Percentiles rank a stretch among this genome's conserved stretches.
phyloP scores from a whole-genome alignment of 441 rosid species.

The Euphorbia corollata region DNA sequence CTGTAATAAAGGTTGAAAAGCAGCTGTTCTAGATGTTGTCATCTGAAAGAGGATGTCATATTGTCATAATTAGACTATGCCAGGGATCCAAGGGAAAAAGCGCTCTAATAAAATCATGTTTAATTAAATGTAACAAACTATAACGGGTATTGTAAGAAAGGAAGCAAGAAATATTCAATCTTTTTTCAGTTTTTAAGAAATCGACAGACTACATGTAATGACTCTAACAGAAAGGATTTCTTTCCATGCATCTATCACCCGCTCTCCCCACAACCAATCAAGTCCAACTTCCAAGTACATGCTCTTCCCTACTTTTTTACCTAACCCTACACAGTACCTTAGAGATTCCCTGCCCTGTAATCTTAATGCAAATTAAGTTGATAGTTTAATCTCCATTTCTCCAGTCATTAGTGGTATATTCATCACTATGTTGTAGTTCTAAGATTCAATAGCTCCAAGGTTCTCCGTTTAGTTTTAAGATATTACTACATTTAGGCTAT shows the following conservation, averaged over 20 bases:
- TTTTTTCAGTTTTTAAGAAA: not conserved
- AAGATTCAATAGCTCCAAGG: no score
- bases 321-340: no score
- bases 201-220: not conserved
- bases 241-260: not conserved
- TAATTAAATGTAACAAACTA: not conserved
- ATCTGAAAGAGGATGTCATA: constrained; percentile 47
- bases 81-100: not conserved
- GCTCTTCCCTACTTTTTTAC: no score
- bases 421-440: no score
- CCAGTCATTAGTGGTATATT: no score
- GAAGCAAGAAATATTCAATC: not conserved
- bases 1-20: constrained; percentile 60
- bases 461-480: no score
- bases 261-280: not conserved
- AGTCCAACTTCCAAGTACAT: not conserved
- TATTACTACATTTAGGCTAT: no score
- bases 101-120: not conserved
- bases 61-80: constrained; percentile 10
- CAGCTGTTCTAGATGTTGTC: constrained; percentile 47
- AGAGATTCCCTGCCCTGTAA: no score
- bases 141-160: not conserved
- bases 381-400: no score
- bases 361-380: no score
- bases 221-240: not conserved